Evolutionary conservation across 192 early-diverging fungal species (phyloP), one percentile per base, ranked within the genome.

Genomic region (Powellomyces hirtus): DNA sequence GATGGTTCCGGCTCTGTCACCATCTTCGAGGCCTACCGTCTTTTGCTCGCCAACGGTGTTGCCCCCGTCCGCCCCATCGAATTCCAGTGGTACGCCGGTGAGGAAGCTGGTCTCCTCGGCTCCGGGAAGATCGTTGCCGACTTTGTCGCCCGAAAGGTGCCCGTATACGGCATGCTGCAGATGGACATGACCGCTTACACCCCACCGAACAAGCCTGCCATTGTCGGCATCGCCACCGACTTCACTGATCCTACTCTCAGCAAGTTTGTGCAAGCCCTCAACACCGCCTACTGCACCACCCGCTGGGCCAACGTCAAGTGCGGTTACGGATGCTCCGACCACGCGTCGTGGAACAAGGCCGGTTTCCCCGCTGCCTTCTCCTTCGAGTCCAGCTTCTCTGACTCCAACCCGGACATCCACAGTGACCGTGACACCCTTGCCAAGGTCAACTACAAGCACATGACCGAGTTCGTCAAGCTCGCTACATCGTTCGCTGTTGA

Each of bases 141-240:
- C 31, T 96, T 95, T 77, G 75, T 82, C 61, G 59, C 78, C 16
- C 72, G 76, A n/a, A 72, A 66, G 1, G 80, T 81, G 42, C 67
- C 78, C 26, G 89, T 98, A 5, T 75, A 83, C 60, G 93, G 86
- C 27, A 91, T 92, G 81, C 77, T 92, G 37, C 94, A 96, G 70
- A 84, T 89, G 68, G 96, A 98, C 71, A 98, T 98, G 96, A 96
- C 94, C 16, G 96, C 94, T 30, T 98, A 90, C 66, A 75, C 72
- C 68, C 84, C 74, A 71, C 81, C 49, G 57, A 77, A 46, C 80
- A 87, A 59, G 73, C 22, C 57, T 22, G 72, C 70, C 37, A 70
- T 78, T 22, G 62, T 96, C 71, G 96, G 90, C 29, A 82, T 98
- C 35, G 82, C 92, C 36, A 81, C 87, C 16, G 96, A 98, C 78